Base-by-base conservation (phyloP, 192 early-diverging fungal species). In the Gaertneriomyces semiglobifer region DNA sequence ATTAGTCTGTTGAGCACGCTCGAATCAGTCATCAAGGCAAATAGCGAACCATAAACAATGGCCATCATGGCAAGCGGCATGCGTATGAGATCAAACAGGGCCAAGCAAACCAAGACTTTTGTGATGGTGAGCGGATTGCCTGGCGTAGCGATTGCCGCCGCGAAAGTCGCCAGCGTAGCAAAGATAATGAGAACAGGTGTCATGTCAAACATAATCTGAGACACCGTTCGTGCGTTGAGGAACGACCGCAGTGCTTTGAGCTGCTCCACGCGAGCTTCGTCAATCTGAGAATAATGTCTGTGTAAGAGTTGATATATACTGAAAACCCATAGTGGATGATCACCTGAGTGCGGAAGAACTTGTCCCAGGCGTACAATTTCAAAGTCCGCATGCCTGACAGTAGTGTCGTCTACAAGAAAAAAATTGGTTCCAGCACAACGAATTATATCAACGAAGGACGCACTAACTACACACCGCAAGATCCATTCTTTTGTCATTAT, bases 281-380 rank as follows among this genome's bases (percentile, higher is more conserved):
- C n/a, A 10, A 63, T n/a, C 47, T 33, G 25, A 2, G 25, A 2
- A 33, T 33, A 33, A 33, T 33, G 25, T 1, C 25, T 33, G 25
- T 33, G 25, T 33, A 33, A 33, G 25, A 33, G 25, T 33, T 33
- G 25, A 33, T 33, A 33, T 33, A 33, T 33, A 33, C 25, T 33
- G 25, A 33, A 33, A 1, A 0, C 25, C 25, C 25, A 0, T 1
- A 33, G 2, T 33, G 25, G 25, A 33, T 33, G 25, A 2, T 33
- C 25, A 33, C 25, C 25, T 66, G 40, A 20, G 43, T 12, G 42
- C 19, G 41, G 63, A 93, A 93, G 47, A 84, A 72, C 0, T 66
- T 70, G 70, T 91, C 91, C 89, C 90, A 94, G 40, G 91, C 90
- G 69, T 91, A 95, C 41, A 94, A 74, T 66, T 93, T 94, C 80